Evolutionary conservation across 306 rosid genomes (phyloP), one percentile per base, ranked within the genome.

Genomic region (Rosa persica): DNA sequence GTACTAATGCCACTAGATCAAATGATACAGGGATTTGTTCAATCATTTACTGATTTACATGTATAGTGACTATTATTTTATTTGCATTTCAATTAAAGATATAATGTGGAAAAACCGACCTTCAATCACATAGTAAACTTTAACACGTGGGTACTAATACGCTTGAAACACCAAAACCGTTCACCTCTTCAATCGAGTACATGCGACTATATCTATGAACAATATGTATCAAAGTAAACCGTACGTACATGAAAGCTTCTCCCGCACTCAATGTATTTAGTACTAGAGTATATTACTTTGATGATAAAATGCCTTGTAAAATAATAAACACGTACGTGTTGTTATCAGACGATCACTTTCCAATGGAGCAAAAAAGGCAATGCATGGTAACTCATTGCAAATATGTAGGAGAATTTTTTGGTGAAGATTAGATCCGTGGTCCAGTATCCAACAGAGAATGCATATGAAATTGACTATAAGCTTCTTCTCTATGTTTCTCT

Each of bases 391-490:
- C 30, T 58, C 65, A 23, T n/a, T n/a, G n/a, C n/a, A 58, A 22
- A 9, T 23, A 60, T 10, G 38, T 60, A 60, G 16, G 7, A 27
- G 66, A 12, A 60, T 25, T 22, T 12, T 12, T 10, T 4, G 20
- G 67, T 2, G 20, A 9, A 15, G 39, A 5, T 61, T 3, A 27
- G 67, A 61, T 61, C 67, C 67, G 67, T 61, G 67, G 38, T 61
- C 67, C 67, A 61, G 38, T 61, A 61, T 61, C 67, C 67, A 61
- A 61, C 40, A 30, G 61, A 55, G 67, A 12, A 27, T 4, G 67
- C 40, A 12, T 61, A 23, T 11, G 42, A 0, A 27, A 58, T 62
- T 34, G 42, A 64, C 43, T 34, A 8, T 6, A 22, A 8, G 64
- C 27, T 22, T 57, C 64, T 12, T 19, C 58, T 16, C 2, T 20